These are phyloP conservation scores for Mrakia hoshinonis DNA, from an alignment of 768 basidiomycete species.

Conservation along the genomic window DNA sequence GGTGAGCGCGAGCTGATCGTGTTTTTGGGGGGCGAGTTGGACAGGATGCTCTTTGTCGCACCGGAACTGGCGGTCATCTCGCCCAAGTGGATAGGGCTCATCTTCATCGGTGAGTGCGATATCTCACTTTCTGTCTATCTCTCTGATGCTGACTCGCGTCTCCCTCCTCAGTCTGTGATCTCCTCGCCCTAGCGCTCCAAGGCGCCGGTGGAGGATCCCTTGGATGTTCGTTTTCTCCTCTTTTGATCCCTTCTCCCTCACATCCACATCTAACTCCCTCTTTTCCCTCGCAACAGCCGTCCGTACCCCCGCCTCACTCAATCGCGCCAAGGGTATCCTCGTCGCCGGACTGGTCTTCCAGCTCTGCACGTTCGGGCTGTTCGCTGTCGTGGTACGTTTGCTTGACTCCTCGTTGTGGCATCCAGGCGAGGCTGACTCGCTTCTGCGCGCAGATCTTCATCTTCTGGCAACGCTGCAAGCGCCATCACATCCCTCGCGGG, in stretches of 20 bases:
- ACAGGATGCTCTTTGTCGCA: conserved; percentile 16
- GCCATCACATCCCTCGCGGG: not conserved
- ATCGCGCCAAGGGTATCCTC: conserved; percentile 9
- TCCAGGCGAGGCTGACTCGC: not conserved
- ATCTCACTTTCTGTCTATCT: no score
- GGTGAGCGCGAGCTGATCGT: not conserved
- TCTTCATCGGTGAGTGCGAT: conserved; percentile 10
- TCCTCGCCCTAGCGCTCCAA: conserved; percentile 11
- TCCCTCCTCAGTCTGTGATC: not conserved
- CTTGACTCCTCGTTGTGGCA: no score
- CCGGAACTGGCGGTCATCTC: not conserved
- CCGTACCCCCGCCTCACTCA: not conserved
- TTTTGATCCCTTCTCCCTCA: not conserved
- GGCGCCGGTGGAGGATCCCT: conserved; percentile 10
- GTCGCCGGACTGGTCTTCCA: conserved; percentile 19
- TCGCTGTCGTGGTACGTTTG: not conserved
- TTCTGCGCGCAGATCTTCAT: not conserved
- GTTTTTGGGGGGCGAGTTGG: not conserved
- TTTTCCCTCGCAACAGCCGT: not conserved
- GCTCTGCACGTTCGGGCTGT: conserved; percentile 8
- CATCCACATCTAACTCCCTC: not conserved
- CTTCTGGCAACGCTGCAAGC: conserved; percentile 11
- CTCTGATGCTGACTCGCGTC: no score
- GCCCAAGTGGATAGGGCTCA: not conserved
- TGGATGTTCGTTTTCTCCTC: not conserved